Conservation (phyloP, 805 yeast genomes). For the Kurtzmaniella fragi region DNA sequence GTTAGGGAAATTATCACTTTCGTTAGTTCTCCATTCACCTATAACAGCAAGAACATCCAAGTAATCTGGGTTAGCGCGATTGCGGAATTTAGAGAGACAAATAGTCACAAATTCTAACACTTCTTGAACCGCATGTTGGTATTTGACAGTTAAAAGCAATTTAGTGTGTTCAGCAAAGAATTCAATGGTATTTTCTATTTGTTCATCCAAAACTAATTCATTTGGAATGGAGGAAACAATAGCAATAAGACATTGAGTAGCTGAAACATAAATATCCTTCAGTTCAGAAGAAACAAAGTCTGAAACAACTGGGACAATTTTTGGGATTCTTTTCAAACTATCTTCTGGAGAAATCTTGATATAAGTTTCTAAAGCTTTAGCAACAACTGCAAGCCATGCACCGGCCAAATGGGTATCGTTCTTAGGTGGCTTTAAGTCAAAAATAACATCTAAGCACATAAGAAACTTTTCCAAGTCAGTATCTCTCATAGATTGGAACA, state of each 20-base stretch:
- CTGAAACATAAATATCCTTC: conserved; percentile 62
- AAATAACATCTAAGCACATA: conserved; percentile 62
- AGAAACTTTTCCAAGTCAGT: conserved; percentile 60
- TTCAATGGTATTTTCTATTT: conserved; percentile 33
- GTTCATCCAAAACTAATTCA: conserved; percentile 49
- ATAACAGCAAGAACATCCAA: conserved; percentile 61
- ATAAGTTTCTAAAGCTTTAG: conserved; percentile 59
- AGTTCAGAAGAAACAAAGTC: conserved; percentile 66
- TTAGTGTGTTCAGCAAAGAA: conserved; percentile 48
- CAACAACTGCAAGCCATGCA: conserved; percentile 91
- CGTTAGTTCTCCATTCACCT: conserved; percentile 84
- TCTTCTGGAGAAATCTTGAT: conserved; percentile 29
- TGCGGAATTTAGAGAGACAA: conserved; percentile 56
- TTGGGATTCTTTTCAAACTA: conserved; percentile 54
- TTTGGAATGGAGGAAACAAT: conserved; percentile 63
- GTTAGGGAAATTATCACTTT: conserved; percentile 62
- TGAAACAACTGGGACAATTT: conserved; percentile 42
- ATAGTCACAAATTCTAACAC: conserved; percentile 64
- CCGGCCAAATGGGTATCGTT: conserved; percentile 86
- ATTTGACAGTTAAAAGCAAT: conserved; percentile 65
- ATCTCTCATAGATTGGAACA: conserved; percentile 62
- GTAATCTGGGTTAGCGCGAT: conserved; percentile 67
- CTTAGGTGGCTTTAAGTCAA: conserved; percentile 74
- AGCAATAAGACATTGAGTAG: conserved; percentile 84
- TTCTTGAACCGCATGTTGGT: conserved; percentile 70